Percentiles rank a stretch among this genome's conserved stretches.
Conservation (phyloP, 148 eudicot genomes). For the Vaccinium darrowii region DNA sequence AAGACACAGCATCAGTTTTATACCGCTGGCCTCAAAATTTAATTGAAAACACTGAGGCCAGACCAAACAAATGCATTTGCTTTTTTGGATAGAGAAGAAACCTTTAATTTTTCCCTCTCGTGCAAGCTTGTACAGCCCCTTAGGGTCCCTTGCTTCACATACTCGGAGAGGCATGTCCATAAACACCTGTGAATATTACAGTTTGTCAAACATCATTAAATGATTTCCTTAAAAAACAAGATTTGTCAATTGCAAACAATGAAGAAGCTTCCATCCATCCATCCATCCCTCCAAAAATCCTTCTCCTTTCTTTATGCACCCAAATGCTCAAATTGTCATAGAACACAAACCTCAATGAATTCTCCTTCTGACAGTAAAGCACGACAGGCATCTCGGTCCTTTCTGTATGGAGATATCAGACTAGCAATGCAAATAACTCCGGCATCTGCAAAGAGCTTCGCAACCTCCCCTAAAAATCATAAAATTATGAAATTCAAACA, state of each 20-base stretch:
- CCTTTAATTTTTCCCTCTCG: slow-evolving; percentile 95
- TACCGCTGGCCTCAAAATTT: not conserved
- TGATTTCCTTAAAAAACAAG: not conserved
- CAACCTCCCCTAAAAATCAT: slow-evolving; percentile 75
- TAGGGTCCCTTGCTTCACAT: slow-evolving; percentile 95
- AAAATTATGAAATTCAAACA: not conserved
- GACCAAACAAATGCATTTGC: not conserved
- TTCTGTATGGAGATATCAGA: slow-evolving; percentile 88
- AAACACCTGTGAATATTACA: slow-evolving; percentile 61
- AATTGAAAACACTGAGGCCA: not conserved
- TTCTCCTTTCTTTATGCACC: slow-evolving; percentile 8
- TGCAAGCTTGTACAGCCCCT: slow-evolving; percentile 95
- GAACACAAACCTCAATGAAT: slow-evolving; percentile 59
- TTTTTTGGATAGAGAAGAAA: slow-evolving; percentile 17
- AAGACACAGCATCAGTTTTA: not conserved
- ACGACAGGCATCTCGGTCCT: slow-evolving; percentile 83
- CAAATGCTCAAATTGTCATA: slow-evolving; percentile 11
- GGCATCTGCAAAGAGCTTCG: slow-evolving; percentile 92
- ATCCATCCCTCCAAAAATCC: not conserved
- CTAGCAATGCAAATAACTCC: slow-evolving; percentile 98
- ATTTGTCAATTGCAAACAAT: slow-evolving; percentile 12
- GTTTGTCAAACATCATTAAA: not conserved
- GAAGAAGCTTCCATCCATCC: not conserved
- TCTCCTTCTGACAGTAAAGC: slow-evolving; percentile 54
- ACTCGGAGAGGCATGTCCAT: slow-evolving; percentile 88